Percentiles rank a stretch among this genome's conserved stretches.
phyloP scores from a whole-genome alignment of 352 stramenopile genomes.

The Labyrinthula sp. region DNA sequence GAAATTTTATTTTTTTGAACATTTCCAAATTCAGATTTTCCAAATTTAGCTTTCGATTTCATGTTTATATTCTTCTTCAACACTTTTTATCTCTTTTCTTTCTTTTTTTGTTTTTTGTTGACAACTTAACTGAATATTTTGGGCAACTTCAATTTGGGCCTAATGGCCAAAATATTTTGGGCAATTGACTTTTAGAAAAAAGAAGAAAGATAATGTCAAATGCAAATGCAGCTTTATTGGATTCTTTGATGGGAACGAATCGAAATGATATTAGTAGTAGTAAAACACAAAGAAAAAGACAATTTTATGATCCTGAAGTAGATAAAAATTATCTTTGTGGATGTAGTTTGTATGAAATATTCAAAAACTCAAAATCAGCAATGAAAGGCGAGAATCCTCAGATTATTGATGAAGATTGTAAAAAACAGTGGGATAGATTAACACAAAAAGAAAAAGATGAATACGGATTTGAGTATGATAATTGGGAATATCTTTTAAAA shows the following conservation, averaged over 20 bases:
- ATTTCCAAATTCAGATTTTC: too few relatives aligned
- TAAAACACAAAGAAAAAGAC: neutral
- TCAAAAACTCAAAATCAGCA: conserved; percentile 7
- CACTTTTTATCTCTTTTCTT: too few relatives aligned
- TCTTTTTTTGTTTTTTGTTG: too few relatives aligned
- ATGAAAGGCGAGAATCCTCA: conserved; percentile 10
- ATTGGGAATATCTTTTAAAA: neutral
- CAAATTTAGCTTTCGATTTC: too few relatives aligned
- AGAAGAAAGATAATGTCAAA: too few relatives aligned
- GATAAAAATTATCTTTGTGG: conserved; percentile 25
- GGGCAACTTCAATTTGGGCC: too few relatives aligned
- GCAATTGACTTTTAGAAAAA: too few relatives aligned
- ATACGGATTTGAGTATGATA: conserved; percentile 25
- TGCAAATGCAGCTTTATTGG: conserved; percentile 8
- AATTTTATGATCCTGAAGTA: conserved; percentile 16
- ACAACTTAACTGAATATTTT: too few relatives aligned
- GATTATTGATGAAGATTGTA: conserved; percentile 13
- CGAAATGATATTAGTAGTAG: conserved; percentile 1
- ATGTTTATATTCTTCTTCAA: too few relatives aligned
- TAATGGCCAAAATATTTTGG: too few relatives aligned
- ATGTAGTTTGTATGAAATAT: conserved; percentile 23
- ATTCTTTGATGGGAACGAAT: conserved; percentile 19
- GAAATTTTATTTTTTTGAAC: too few relatives aligned
- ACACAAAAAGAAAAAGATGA: conserved; percentile 6
- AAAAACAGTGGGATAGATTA: conserved; percentile 6